A percentile compares a stretch with the other conserved stretches of the same genome.
Evolutionary conservation across 2,329 filamentous ascomycete genomes (phyloP).

Genomic region (Gnomoniopsis smithogilvyi): DNA sequence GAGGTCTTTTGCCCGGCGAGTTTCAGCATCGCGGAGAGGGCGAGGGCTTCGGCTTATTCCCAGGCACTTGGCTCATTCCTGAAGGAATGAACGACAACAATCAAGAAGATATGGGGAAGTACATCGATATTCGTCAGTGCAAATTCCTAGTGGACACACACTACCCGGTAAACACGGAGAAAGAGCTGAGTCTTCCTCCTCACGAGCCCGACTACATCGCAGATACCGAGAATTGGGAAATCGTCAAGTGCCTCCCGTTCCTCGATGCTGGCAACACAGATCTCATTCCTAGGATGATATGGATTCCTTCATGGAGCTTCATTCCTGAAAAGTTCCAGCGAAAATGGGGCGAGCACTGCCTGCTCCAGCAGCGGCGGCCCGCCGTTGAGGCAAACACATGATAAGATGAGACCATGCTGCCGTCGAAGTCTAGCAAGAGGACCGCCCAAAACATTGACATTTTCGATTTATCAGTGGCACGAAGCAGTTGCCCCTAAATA

Average conservation of each 20-base stretch:
- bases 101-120: conserved; percentile 81
- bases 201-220: conserved; percentile 79
- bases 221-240: conserved; percentile 74
- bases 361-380: conserved; percentile 55
- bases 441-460: too few species aligned
- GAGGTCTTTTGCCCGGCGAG: conserved; percentile 83
- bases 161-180: conserved; percentile 55
- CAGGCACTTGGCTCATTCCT: conserved; percentile 81
- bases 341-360: conserved; percentile 85
- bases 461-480: too few species aligned
- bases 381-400: too few species aligned
- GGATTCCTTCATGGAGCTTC: conserved; percentile 70
- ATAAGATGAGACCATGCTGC: too few species aligned
- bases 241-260: conserved; percentile 72
- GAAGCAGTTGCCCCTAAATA: too few species aligned
- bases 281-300: conserved; percentile 71
- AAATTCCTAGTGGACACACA: conserved; percentile 85
- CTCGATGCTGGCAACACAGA: conserved; percentile 75
- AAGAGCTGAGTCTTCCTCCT: conserved; percentile 43
- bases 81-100: conserved; percentile 91
- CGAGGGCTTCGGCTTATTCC: conserved; percentile 67
- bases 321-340: conserved; percentile 68
- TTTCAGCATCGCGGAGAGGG: conserved; percentile 72
- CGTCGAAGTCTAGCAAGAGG: too few species aligned
- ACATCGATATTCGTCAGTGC: conserved; percentile 73